A percentile compares a stretch with the other conserved stretches of the same genome.
Evolutionary conservation across 768 basidiomycete genomes (phyloP).

Genomic region (Boletus fagicola): DNA sequence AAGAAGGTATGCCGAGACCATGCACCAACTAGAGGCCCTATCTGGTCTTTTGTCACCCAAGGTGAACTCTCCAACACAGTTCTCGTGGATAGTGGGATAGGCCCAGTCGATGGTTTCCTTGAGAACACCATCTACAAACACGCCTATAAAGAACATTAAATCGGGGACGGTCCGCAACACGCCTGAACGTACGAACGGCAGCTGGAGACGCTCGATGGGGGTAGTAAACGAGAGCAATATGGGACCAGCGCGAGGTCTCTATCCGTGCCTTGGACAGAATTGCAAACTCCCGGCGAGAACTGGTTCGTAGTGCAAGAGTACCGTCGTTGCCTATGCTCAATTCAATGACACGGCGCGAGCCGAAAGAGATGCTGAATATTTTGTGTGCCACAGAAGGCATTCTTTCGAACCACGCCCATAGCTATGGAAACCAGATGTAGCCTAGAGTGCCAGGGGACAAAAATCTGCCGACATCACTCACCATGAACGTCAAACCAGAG

Average conservation of each 20-base stretch:
- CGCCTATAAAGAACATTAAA: conserved; percentile 40
- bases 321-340: conserved; percentile 57
- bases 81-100: conserved; percentile 55
- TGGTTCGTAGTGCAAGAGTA: conserved; percentile 47
- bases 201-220: conserved; percentile 54
- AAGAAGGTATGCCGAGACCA: conserved; percentile 64
- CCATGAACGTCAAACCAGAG: conserved; percentile 74
- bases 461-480: conserved; percentile 21
- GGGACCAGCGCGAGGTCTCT: conserved; percentile 65
- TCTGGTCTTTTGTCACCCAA: conserved; percentile 53
- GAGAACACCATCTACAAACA: conserved; percentile 73
- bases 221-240: conserved; percentile 65
- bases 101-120: conserved; percentile 59
- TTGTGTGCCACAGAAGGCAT: conserved; percentile 36
- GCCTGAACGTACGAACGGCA: conserved; percentile 52
- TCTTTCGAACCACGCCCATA: conserved; percentile 50
- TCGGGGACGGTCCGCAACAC: neutral
- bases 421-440: conserved; percentile 25
- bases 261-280: conserved; percentile 48
- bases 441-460: neutral
- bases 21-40: conserved; percentile 52
- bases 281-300: conserved; percentile 38
- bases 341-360: conserved; percentile 37
- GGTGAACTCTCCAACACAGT: conserved; percentile 40
- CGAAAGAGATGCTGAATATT: conserved; percentile 38